Conservation (phyloP, 2,329 filamentous ascomycete species). For the Podosphaera fusca region DNA sequence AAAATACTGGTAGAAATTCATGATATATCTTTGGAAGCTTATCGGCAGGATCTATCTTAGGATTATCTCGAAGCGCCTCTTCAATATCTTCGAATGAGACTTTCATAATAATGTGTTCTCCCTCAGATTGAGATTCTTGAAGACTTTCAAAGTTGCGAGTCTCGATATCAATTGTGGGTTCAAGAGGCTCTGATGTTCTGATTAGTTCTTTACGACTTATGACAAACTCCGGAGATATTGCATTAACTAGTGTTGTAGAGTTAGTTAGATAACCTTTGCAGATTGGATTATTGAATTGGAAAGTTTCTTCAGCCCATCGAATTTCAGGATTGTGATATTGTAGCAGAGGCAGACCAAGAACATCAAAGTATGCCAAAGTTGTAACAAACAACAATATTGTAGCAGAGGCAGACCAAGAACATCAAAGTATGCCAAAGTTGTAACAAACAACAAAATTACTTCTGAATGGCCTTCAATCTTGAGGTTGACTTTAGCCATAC, state of each 20-base stretch:
- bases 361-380: not conserved
- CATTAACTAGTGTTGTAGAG: not conserved
- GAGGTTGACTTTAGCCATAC: not conserved
- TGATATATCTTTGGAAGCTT: not conserved
- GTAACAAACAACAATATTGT: not conserved
- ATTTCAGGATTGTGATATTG: not conserved
- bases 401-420: not conserved
- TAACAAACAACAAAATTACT: not conserved
- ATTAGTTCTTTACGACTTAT: not conserved
- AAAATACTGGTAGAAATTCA: not conserved
- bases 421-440: not conserved
- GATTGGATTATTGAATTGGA: not conserved
- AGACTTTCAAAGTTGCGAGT: not conserved
- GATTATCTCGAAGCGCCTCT: not conserved
- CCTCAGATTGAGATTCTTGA: not conserved
- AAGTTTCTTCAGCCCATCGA: not conserved
- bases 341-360: not conserved
- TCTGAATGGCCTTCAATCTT: not conserved
- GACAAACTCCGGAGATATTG: not conserved
- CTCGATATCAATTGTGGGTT: not conserved
- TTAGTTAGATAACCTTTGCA: not conserved
- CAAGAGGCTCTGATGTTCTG: not conserved
- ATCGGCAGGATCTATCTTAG: not conserved
- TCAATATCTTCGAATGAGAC: not conserved
- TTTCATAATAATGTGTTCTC: not conserved